Base-by-base conservation (phyloP, 2,329 filamentous ascomycete genomes). In the Cladosporium oxysporum region DNA sequence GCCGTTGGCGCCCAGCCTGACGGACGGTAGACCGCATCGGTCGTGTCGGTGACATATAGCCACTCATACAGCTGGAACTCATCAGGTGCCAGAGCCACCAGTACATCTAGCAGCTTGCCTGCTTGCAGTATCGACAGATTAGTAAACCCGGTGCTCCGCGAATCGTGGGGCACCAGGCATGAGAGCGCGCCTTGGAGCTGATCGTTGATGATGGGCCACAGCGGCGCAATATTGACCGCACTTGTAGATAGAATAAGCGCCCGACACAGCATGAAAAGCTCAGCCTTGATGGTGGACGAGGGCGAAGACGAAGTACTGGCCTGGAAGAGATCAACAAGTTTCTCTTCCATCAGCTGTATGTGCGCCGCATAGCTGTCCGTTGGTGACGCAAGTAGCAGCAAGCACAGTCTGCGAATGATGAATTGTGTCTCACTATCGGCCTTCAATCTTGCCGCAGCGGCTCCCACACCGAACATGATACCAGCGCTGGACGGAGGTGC, bases 61-160 rank as follows among this genome's bases (percentile, higher is more conserved):
- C 95, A 99, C 81, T 97, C 92, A 73, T 96, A 90, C n/a, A 98
- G 86, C 78, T 98, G 95, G 79, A 98, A 99, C 76, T 99, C 95
- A 71, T 99, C 95, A 0, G 93, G 94, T 5, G 91, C 90, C 8
- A 93, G 83, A 52, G 92, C 89, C 16, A 98, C 85, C n/a, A 99
- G 83, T 23, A 93, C 83, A 74, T 99, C 95, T 3, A 99, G 85
- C 3, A 99, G 84, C 76, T 98, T 99, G 80, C 93, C 97, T 0
- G 93, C 93, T 77, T 99, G 94, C 3, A 99, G 81, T 18, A 97
- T 82, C 2, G 91, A 88, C 2, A 87, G 81, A 70, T 92, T 90
- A 74, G 87, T 91, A 79, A 92, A 97, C 12, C 87, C 90, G 28
- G 95, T 91, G 7, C 85, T 84, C 14, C 49, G 61, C 88, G 90